Evolutionary conservation across 805 yeast species (phyloP).

Genomic region (Myxozyma kluyveri): DNA sequence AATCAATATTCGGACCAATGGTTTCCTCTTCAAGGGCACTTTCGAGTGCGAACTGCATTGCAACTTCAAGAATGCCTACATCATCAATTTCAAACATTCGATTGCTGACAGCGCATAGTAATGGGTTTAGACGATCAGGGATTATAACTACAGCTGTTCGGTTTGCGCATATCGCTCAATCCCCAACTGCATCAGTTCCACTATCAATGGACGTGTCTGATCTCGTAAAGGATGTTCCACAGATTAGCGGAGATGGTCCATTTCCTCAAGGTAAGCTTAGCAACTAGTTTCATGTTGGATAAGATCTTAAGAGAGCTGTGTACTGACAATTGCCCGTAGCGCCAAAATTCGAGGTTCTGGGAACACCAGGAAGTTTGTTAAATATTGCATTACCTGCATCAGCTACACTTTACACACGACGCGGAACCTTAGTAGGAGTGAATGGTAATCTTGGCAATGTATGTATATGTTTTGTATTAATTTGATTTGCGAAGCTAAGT

Average conservation of each 20-base stretch:
- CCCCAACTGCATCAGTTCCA: conserved; percentile 47
- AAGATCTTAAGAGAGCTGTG: no score
- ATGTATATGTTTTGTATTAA: conserved; percentile 3
- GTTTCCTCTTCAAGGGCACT: no score
- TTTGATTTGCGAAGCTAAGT: background rate
- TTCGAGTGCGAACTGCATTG: no score
- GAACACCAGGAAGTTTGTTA: conserved; percentile 44
- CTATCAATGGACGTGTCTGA: conserved; percentile 32
- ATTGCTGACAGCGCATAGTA: no score
- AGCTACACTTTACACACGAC: conserved; percentile 42
- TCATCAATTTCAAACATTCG: no score
- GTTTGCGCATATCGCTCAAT: conserved; percentile 32
- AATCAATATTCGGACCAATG: no score
- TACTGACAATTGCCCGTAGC: conserved; percentile 11
- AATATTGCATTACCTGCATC: conserved; percentile 46
- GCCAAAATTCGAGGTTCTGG: conserved; percentile 46
- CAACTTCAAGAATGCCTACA: no score
- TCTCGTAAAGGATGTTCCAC: conserved; percentile 28
- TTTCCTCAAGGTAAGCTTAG: conserved; percentile 26
- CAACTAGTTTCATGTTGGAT: background rate
- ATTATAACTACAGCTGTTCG: no score
- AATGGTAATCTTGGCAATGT: conserved; percentile 42
- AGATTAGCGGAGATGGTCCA: conserved; percentile 32
- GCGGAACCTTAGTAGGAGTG: conserved; percentile 46
- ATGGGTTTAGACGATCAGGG: no score